Evolutionary conservation across 176 grass and related monocot genomes (phyloP), one percentile per base, ranked within the genome.

Genomic region (Oryza meyeriana): DNA sequence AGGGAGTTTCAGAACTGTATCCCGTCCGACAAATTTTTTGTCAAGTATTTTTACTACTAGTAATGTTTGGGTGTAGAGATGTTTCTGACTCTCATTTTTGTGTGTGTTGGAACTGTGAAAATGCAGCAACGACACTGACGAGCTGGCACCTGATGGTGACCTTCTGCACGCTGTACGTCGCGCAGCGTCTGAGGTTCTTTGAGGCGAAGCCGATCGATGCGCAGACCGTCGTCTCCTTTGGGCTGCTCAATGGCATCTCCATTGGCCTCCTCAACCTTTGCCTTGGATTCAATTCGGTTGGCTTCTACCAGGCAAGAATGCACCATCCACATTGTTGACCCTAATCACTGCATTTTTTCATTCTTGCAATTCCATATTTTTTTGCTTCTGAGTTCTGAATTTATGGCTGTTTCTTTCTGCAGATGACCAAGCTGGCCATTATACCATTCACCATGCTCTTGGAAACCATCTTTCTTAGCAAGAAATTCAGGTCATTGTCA

Each of bases 391-490:
- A 4, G 0, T 36, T 36, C n/a, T 75, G 8, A 74, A 75, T 26
- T 80, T 28, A 48, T 52, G 20, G 0, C 30, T 14, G 13, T 58
- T 68, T 31, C 14, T 30, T 80, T 58, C n/a, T 75, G 33, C 82
- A 98, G 96, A 98, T 98, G 96, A 95, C 96, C 73, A 98, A 98
- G 82, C 78, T 98, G 76, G 96, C 96, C 22, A 91, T 98, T 61
- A 99, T 99, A 89, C 93, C 96, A n/a, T 99, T 99, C 89, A 95
- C 96, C 33, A 90, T 99, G 47, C 64, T 87, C 47, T 72, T 99
- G 79, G 96, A 98, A 39, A 98, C 93, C 29, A 17, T 93, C 62
- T 99, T 95, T 71, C 73, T 99, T 4, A 79, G 87, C 86, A 99
- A 93, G 77, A 95, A 89, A 65, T 99, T 99, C 90, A 99, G 96